Base-by-base conservation (phyloP, 2,329 filamentous ascomycete genomes). In the Alternaria novae-zelandiae region DNA sequence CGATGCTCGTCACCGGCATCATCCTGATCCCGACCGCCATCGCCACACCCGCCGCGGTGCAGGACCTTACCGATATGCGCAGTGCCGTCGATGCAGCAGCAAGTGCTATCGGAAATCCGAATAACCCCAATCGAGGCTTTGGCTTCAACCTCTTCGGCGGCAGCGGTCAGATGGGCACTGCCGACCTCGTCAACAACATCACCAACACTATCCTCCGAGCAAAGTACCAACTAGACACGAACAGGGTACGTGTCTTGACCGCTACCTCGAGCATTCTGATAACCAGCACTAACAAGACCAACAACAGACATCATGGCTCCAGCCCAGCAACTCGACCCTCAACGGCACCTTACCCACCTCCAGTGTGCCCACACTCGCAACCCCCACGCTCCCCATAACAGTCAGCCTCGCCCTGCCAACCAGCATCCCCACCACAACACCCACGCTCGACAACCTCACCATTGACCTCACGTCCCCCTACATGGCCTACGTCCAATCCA, bases 151-250 rank as follows among this genome's bases (percentile, higher is more conserved):
- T 68, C 4, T 50, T 69, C 10, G 63, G 59, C 21, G 53, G 58
- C 23, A 63, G 54, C 43, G 67, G 62, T 26, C 64, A 67, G 47
- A 61, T 76, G 62, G 71, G 73, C 26, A 79, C 77, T 17, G 76
- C 75, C 3, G 71, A 79, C 56, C 65, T 78, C 15, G 61, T 79
- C 26, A 65, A 70, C 57, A 80, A 79, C 54, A 71, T 79, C 54
- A 79, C 75, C 8, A 71, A 56, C 9, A 74, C 73, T 7, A 70
- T 79, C 10, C 46, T 79, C 54, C 63, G 66, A 36, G 68, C 69
- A 5, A 79, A 78, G 57, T 79, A 68, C 12, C 70, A 75, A 56
- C 61, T 79, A 9, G 71, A 78, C 47, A 71, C 68, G 8, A 72
- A 80, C 64, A 70, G 70, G 67, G 78, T 76, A 66, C 5, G 54